These are phyloP conservation scores for Peniophora sp. DNA, from an alignment of 1,284 basidiomycete species.

Conservation along the genomic window DNA sequence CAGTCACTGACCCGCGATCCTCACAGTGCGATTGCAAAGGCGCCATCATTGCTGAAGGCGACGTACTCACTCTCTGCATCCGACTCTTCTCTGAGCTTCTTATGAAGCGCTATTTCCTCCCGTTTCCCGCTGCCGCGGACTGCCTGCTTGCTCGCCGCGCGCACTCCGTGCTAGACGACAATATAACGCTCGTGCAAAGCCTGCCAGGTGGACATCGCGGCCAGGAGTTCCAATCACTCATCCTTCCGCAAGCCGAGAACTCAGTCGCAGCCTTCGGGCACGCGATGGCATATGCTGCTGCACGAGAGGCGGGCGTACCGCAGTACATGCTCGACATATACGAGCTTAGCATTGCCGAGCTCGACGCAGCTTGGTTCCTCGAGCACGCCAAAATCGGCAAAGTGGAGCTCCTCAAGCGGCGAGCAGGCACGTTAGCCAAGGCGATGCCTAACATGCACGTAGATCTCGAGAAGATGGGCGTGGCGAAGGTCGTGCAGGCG, in stretches of 20 bases:
- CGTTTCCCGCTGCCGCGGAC: conserved; percentile 15
- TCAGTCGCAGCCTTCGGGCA: conserved; percentile 36
- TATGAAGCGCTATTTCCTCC: conserved; percentile 22
- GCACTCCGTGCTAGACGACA: conserved; percentile 23
- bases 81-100: conserved; percentile 25
- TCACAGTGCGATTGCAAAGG: conserved; percentile 21
- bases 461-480: background rate
- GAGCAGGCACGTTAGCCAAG: background rate
- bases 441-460: background rate
- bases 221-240: conserved; percentile 19
- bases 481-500: background rate
- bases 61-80: conserved; percentile 30
- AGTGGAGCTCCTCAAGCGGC: background rate
- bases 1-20: no score
- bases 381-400: conserved; percentile 18
- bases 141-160: conserved; percentile 28
- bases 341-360: conserved; percentile 22
- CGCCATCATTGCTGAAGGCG: conserved; percentile 35
- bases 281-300: conserved; percentile 42
- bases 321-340: conserved; percentile 24
- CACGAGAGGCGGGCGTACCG: conserved; percentile 21
- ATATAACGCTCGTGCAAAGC: conserved; percentile 12
- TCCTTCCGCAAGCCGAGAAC: conserved; percentile 29
- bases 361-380: conserved; percentile 32
- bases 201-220: conserved; percentile 22